Conservation (phyloP, 169 alveolate genomes). For the Plasmodium relictum region DNA sequence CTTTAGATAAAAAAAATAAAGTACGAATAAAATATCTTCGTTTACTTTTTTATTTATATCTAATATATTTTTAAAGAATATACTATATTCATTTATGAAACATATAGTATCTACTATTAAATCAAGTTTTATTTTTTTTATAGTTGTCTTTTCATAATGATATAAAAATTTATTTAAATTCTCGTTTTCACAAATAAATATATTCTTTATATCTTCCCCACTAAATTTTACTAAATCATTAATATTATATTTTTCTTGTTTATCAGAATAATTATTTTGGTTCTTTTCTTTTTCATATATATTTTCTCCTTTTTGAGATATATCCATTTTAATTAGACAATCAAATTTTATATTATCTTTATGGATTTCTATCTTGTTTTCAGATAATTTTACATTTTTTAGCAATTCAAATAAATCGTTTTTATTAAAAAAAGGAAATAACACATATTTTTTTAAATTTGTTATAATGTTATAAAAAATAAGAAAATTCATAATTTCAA, state of each 20-base stretch:
- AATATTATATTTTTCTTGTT: background rate
- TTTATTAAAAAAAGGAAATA: background rate
- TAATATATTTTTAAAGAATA: background rate
- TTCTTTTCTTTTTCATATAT: no score
- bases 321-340: background rate
- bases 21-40: background rate
- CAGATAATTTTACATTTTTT: background rate
- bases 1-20: slow-evolving; percentile 10
- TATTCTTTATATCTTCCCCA: background rate
- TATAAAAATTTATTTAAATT: slow-evolving; percentile 23
- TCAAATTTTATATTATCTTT: background rate
- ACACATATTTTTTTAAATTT: background rate
- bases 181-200: slow-evolving; percentile 5
- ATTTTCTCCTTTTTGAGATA: background rate
- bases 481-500: background rate
- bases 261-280: no score
- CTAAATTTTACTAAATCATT: background rate
- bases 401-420: background rate
- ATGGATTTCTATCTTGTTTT: background rate
- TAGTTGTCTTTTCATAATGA: slow-evolving; percentile 14
- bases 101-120: background rate
- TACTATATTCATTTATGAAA: slow-evolving; percentile 24
- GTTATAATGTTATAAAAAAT: background rate
- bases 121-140: background rate
- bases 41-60: background rate